phyloP scores from a whole-genome alignment of 371 early-diverging fungal genomes.

The Apophysomyces trapeziformis region DNA sequence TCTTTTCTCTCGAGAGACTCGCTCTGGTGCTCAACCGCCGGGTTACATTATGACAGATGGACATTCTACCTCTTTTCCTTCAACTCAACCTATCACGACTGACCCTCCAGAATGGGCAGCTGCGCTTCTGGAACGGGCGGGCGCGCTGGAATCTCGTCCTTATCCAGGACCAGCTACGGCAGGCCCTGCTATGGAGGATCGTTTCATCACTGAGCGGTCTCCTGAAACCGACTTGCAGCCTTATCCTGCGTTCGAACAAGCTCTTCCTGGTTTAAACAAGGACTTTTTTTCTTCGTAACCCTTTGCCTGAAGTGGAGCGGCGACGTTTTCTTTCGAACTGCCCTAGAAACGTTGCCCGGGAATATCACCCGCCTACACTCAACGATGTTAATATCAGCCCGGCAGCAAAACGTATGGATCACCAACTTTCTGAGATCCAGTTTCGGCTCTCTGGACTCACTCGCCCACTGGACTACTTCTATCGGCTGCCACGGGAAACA shows the following conservation, averaged over 20 bases:
- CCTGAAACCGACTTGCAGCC: slow-evolving; percentile 4
- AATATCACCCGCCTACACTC: no score
- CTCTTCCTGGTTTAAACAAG: slow-evolving; percentile 2
- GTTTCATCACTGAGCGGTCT: not conserved
- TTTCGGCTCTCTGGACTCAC: no score
- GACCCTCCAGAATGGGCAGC: no score
- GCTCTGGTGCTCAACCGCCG: not conserved
- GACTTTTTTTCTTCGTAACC: slow-evolving; percentile 3
- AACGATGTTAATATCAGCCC: no score
- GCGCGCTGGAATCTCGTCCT: not conserved
- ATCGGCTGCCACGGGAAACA: no score
- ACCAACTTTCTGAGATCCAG: no score
- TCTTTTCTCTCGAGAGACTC: slow-evolving; percentile 11
- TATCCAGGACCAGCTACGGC: not conserved
- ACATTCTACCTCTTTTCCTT: no score
- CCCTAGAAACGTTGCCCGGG: no score
- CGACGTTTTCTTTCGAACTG: slow-evolving; percentile 11
- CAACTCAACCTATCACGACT: no score
- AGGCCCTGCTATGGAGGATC: not conserved
- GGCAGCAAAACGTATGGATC: no score
- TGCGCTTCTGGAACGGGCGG: slow-evolving; percentile 2
- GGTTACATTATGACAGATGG: not conserved
- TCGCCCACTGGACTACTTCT: no score
- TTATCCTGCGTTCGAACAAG: not conserved
- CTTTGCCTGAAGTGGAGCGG: slow-evolving; percentile 11